These are phyloP conservation scores for Fusarium subglutinans DNA, from an alignment of 2,329 filamentous ascomycete species.

Conservation along the genomic window DNA sequence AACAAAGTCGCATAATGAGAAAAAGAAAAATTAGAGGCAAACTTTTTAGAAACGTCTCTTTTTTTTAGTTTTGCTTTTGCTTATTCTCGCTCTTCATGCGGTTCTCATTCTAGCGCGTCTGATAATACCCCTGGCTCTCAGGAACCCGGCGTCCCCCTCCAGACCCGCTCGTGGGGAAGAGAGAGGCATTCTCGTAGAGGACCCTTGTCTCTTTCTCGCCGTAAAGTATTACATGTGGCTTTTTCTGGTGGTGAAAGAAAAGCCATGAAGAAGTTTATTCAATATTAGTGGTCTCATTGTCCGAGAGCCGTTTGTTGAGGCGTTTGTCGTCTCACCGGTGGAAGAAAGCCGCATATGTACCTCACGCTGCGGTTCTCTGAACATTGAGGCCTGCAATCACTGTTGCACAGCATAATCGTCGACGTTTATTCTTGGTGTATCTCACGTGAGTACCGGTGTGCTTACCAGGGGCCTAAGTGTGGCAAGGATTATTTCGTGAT, in stretches of 20 bases:
- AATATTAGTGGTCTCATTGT: background rate
- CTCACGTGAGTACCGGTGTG: background rate
- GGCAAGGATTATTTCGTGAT: background rate
- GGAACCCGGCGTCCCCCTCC: constrained; percentile 17
- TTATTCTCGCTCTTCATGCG: constrained; percentile 3
- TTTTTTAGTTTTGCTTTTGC: background rate
- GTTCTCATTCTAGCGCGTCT: constrained; percentile 26
- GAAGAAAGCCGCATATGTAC: background rate
- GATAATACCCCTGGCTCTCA: constrained; percentile 16
- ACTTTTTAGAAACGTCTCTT: constrained; percentile 1
- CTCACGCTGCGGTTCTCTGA: background rate
- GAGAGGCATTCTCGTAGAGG: background rate
- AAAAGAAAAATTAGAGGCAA: constrained; percentile 4
- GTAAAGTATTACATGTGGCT: background rate
- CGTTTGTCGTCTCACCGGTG: background rate
- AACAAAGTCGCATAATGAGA: background rate
- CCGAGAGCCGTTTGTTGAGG: constrained; percentile 1
- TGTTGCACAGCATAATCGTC: background rate
- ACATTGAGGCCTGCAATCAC: background rate
- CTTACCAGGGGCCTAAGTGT: background rate
- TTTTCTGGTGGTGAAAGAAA: background rate
- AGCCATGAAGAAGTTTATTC: too few relatives aligned
- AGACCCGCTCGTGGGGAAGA: constrained; percentile 8
- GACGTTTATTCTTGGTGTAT: background rate
- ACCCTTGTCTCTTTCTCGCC: constrained; percentile 16